phyloP scores from a whole-genome alignment of 352 stramenopile genomes.

The Phytophthora pini region DNA sequence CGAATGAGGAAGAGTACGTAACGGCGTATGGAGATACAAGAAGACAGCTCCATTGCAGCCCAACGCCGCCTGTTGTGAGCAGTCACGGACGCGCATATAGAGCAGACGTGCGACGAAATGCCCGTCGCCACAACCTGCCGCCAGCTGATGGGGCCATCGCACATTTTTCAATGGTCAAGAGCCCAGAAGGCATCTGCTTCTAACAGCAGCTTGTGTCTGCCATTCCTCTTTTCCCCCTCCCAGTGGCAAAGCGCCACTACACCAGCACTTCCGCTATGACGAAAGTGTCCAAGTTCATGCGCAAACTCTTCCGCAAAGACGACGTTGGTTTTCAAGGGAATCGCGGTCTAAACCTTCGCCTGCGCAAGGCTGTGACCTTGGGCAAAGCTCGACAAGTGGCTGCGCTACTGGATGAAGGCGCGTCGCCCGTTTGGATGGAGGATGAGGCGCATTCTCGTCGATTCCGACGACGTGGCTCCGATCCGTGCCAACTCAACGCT shows the following conservation, averaged over 20 bases:
- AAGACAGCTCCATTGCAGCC: background rate
- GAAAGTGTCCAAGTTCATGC: constrained; percentile 52
- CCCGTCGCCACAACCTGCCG: constrained; percentile 8
- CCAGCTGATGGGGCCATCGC: constrained; percentile 20
- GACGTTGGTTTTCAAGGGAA: constrained; percentile 8
- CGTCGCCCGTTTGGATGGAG: constrained; percentile 65
- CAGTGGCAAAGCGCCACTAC: constrained; percentile 27
- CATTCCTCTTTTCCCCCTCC: constrained; percentile 18
- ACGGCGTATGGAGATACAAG: constrained; percentile 1
- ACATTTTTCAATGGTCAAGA: constrained; percentile 11
- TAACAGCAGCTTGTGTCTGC: constrained; percentile 1
- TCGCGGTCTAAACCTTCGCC: constrained; percentile 46
- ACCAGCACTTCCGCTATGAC: constrained; percentile 32
- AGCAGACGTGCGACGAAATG: constrained; percentile 11
- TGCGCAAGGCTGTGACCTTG: constrained; percentile 62
- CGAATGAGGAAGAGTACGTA: constrained; percentile 16
- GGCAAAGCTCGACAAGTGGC: constrained; percentile 58
- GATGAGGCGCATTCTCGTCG: constrained; percentile 15
- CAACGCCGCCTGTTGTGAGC: no score
- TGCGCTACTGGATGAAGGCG: constrained; percentile 57
- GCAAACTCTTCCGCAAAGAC: constrained; percentile 57
- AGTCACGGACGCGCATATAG: constrained; percentile 10
- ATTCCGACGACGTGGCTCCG: constrained; percentile 21
- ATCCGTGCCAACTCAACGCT: constrained; percentile 52
- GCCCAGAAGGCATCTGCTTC: background rate